Percentiles rank a stretch among this genome's conserved stretches.
Conservation (phyloP, 768 basidiomycete species). For the Hirschioporus abietinus region DNA sequence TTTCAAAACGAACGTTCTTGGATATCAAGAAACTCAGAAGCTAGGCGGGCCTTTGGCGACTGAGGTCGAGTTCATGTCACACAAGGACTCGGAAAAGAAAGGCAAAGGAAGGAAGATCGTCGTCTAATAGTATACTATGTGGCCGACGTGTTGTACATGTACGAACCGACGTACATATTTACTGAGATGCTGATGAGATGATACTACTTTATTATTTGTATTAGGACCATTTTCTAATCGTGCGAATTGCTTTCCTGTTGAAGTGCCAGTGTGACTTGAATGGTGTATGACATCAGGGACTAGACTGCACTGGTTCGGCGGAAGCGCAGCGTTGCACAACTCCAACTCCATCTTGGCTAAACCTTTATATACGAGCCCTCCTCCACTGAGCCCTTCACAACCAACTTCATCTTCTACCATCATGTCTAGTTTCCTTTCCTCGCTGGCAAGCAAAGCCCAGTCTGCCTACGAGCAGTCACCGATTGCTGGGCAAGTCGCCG, state of each 20-base stretch:
- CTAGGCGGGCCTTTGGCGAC: slow-evolving; percentile 84
- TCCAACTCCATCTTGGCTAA: background rate
- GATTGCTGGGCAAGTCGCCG: slow-evolving; percentile 51
- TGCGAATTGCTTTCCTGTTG: background rate
- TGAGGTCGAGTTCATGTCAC: slow-evolving; percentile 91
- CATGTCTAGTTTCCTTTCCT: slow-evolving; percentile 60
- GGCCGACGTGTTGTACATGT: background rate
- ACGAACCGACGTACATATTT: background rate
- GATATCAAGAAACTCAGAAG: slow-evolving; percentile 68
- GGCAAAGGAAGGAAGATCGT: slow-evolving; percentile 72
- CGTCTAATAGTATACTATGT: slow-evolving; percentile 35
- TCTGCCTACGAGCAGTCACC: slow-evolving; percentile 59
- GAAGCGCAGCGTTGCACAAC: background rate
- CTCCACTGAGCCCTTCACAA: slow-evolving; percentile 9
- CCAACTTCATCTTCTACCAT: slow-evolving; percentile 11
- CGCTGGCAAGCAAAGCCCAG: slow-evolving; percentile 74
- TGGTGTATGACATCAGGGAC: background rate
- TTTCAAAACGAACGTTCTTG: slow-evolving; percentile 89
- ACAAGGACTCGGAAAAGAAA: slow-evolving; percentile 95
- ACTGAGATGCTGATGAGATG: background rate
- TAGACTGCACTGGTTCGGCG: background rate
- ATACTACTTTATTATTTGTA: background rate
- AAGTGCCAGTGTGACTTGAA: background rate
- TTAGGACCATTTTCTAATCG: background rate
- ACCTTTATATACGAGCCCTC: background rate